A percentile compares a stretch with the other conserved stretches of the same genome.
Evolutionary conservation across 2,329 filamentous ascomycete species (phyloP).

Genomic region (Ascochyta lentis): DNA sequence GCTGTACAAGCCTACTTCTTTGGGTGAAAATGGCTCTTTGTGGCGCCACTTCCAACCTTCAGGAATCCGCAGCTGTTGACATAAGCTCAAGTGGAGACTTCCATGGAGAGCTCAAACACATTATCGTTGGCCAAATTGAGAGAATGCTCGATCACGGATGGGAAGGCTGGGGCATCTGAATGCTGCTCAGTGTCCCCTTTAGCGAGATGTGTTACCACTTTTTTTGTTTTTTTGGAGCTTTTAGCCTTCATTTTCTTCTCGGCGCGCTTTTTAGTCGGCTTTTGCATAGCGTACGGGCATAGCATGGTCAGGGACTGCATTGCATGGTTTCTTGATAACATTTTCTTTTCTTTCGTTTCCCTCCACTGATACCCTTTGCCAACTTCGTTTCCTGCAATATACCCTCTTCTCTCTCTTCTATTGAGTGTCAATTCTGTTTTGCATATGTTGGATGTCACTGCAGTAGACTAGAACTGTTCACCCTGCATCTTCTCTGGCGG

Average conservation of each 20-base stretch:
- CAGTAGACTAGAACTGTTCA: too few relatives aligned
- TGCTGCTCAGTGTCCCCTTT: neutral
- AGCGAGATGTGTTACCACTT: neutral
- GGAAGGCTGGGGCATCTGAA: conserved; percentile 40
- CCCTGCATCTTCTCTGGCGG: too few relatives aligned
- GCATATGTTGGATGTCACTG: neutral
- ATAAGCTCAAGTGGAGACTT: conserved; percentile 25
- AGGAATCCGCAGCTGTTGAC: conserved; percentile 9
- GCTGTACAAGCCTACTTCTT: conserved; percentile 38
- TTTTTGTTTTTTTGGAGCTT: neutral
- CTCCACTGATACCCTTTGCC: conserved; percentile 1
- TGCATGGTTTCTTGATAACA: neutral
- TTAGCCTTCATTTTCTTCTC: neutral
- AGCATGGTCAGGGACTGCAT: neutral
- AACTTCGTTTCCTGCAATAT: conserved; percentile 2
- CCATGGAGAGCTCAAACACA: conserved; percentile 41
- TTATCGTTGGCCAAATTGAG: conserved; percentile 37
- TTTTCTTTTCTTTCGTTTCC: neutral
- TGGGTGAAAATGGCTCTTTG: conserved; percentile 44
- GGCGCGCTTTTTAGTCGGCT: neutral
- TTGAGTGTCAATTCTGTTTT: neutral
- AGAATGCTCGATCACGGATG: conserved; percentile 38
- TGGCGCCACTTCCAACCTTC: conserved; percentile 9
- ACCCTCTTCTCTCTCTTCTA: neutral
- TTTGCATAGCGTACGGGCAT: neutral